Percentiles rank a stretch among this genome's conserved stretches.
phyloP scores from a whole-genome alignment of 2,329 filamentous ascomycete genomes.

The Cladosporium sp. region DNA sequence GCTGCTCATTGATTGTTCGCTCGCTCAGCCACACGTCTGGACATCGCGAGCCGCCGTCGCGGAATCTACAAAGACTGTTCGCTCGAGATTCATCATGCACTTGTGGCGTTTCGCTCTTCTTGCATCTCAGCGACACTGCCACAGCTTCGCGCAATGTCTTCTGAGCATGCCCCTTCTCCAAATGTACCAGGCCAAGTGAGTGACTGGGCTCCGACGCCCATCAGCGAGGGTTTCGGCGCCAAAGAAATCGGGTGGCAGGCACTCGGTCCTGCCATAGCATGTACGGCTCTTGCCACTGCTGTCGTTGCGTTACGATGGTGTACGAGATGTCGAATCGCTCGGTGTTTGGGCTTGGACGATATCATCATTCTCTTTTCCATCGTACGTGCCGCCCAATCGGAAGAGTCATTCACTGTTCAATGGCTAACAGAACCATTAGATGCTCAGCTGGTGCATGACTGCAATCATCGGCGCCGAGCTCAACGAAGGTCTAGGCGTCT shows the following conservation, averaged over 20 bases:
- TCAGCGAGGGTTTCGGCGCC: slow-evolving; percentile 12
- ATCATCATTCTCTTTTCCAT: slow-evolving; percentile 31
- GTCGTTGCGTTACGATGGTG: slow-evolving; percentile 31
- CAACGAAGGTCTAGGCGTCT: slow-evolving; percentile 20
- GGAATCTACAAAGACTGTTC: not conserved
- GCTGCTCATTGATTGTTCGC: not conserved
- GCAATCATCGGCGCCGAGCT: slow-evolving; percentile 23
- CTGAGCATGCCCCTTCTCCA: not conserved
- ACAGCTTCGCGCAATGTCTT: not conserved
- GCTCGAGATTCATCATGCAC: not conserved
- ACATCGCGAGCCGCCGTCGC: not conserved
- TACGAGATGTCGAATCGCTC: slow-evolving; percentile 27
- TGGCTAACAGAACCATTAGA: slow-evolving; percentile 12
- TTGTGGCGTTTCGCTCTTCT: not conserved
- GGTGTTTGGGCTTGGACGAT: slow-evolving; percentile 32
- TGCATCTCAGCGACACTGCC: not conserved
- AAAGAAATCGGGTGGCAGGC: slow-evolving; percentile 27
- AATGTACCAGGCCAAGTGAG: not conserved
- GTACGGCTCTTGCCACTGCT: slow-evolving; percentile 24
- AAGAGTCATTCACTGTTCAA: not conserved
- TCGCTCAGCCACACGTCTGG: not conserved
- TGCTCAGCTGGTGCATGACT: slow-evolving; percentile 26
- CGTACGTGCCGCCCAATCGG: slow-evolving; percentile 17
- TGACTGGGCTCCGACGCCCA: slow-evolving; percentile 6
- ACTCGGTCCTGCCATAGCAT: slow-evolving; percentile 27